A percentile compares a stretch with the other conserved stretches of the same genome.
Conservation (phyloP, 176 grass and related monocot genomes). For the Oryza punctata region DNA sequence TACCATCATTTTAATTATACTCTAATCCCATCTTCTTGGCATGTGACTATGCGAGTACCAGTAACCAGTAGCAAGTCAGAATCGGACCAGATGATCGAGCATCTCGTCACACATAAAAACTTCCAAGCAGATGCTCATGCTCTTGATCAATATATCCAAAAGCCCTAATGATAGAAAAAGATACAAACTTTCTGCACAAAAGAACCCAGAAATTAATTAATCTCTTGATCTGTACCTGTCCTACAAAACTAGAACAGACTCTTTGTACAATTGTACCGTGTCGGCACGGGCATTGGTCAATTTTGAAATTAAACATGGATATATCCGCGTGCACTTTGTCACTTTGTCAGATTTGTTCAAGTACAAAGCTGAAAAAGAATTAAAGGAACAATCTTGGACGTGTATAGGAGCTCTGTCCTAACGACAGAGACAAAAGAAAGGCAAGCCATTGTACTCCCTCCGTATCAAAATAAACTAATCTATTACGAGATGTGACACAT, state of each 20-base stretch:
- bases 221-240: background rate
- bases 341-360: background rate
- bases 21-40: background rate
- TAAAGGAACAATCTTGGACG: background rate
- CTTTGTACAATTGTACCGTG: background rate
- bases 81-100: background rate
- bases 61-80: background rate
- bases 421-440: background rate
- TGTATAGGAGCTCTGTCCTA: background rate
- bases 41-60: background rate
- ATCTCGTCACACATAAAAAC: background rate
- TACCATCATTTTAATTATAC: background rate
- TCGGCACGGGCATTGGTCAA: background rate
- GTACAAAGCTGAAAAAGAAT: background rate
- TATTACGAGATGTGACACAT: too few species aligned
- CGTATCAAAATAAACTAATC: too few species aligned
- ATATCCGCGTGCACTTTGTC: background rate
- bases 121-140: slow-evolving; percentile 2
- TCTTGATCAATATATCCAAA: background rate
- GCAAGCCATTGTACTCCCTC: background rate
- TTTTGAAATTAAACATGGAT: background rate
- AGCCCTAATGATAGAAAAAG: background rate
- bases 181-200: background rate
- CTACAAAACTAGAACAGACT: background rate
- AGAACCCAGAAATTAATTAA: background rate